These are phyloP conservation scores for Coniochaeta sp. DNA, from an alignment of 2,329 filamentous ascomycete genomes.

Conservation along the genomic window DNA sequence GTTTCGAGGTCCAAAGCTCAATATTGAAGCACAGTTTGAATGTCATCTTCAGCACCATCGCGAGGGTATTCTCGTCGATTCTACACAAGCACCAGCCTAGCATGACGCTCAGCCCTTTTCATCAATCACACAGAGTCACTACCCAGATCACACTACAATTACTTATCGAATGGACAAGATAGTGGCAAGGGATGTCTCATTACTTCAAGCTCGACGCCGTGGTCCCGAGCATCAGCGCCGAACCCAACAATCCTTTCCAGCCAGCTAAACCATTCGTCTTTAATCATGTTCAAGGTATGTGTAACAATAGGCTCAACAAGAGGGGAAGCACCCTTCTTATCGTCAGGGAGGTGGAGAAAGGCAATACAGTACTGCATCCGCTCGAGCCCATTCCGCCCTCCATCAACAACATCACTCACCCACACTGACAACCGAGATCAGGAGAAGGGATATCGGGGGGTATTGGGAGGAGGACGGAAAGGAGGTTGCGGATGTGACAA, in stretches of 20 bases:
- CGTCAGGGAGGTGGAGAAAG: not conserved
- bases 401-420: constrained; percentile 5
- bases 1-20: no score
- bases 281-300: not conserved
- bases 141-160: no score
- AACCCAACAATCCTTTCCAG: not conserved
- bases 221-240: not conserved
- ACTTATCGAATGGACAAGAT: no score
- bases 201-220: not conserved
- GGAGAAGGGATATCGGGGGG: no score
- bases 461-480: not conserved
- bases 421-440: not conserved
- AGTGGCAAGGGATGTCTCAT: not conserved
- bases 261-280: not conserved
- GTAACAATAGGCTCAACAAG: not conserved
- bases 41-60: no score
- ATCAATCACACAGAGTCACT: no score
- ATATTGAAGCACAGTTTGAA: no score
- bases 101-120: no score
- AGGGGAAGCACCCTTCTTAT: constrained; percentile 1
- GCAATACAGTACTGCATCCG: not conserved
- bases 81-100: no score
- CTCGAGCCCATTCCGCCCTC: constrained; percentile 6
- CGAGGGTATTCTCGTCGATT: no score
- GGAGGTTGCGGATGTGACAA: not conserved